Evolutionary conservation across 441 rosid genomes (phyloP).

Genomic region (Pelargonium cotyledonis): DNA sequence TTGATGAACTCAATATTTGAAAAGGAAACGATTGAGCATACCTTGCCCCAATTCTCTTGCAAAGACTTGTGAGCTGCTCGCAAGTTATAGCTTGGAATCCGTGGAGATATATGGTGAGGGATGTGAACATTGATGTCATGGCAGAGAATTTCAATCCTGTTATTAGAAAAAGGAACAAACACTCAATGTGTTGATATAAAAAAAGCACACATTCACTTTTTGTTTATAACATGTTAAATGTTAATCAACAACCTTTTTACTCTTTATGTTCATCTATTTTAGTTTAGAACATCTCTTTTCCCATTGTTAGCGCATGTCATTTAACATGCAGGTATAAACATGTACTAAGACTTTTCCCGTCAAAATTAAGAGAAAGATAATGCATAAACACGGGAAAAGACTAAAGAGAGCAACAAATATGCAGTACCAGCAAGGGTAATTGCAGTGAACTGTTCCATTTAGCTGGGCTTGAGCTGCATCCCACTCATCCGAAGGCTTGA

Average conservation of each 20-base stretch:
- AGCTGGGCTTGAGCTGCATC: conserved; percentile 86
- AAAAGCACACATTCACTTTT: no score
- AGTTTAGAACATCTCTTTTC: neutral
- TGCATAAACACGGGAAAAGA: neutral
- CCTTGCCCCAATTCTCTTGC: conserved; percentile 91
- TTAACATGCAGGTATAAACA: no score
- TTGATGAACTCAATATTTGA: no score
- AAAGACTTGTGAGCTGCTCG: conserved; percentile 69
- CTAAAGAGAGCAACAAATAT: neutral
- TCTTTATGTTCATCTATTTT: no score
- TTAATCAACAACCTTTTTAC: no score
- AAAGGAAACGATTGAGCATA: conserved; percentile 19
- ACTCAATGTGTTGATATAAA: no score
- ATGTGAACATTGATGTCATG: conserved; percentile 84
- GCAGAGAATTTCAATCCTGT: conserved; percentile 86
- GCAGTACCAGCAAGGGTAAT: conserved; percentile 74
- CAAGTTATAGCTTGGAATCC: conserved; percentile 80
- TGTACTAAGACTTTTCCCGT: no score
- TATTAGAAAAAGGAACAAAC: neutral
- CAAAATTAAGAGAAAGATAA: no score
- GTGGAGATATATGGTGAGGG: conserved; percentile 74
- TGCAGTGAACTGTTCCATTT: conserved; percentile 85
- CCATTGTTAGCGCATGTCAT: no score
- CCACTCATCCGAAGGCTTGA: conserved; percentile 70
- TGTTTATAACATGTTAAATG: no score